Percentiles rank a stretch among this genome's conserved stretches.
phyloP scores from a whole-genome alignment of 2,329 filamentous ascomycete species.

The Pseudofabraea citricarpa region DNA sequence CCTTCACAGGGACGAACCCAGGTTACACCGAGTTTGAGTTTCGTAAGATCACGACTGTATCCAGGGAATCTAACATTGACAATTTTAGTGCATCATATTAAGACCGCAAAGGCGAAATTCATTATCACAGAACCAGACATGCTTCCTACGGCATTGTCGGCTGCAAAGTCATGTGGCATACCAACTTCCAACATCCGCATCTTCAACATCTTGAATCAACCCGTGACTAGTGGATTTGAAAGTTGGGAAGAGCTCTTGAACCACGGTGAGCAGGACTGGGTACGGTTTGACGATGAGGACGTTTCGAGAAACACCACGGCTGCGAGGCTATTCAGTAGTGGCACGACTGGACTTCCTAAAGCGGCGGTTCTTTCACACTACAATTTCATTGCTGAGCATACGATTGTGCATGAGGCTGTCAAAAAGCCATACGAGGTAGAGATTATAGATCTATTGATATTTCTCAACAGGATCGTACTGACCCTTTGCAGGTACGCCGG shows the following conservation, averaged over 20 bases:
- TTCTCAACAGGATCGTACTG: conserved; percentile 43
- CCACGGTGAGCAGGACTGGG: conserved; percentile 21
- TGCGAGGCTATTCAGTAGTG: conserved; percentile 39
- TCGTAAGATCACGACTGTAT: background rate
- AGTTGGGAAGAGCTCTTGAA: conserved; percentile 17
- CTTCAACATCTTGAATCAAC: conserved; percentile 17
- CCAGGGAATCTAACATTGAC: background rate
- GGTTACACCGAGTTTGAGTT: conserved; percentile 24
- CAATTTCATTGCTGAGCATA: conserved; percentile 30
- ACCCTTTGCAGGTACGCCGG: conserved; percentile 37
- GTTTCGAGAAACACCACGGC: conserved; percentile 28
- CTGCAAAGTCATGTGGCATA: conserved; percentile 23
- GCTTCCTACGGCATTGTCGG: conserved; percentile 12
- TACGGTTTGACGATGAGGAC: conserved; percentile 19
- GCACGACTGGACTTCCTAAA: conserved; percentile 54
- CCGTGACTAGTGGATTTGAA: conserved; percentile 15
- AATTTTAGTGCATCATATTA: conserved; percentile 19
- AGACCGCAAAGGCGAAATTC: conserved; percentile 19
- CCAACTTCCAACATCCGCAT: conserved; percentile 19
- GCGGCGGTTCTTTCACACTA: conserved; percentile 33
- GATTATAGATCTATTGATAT: conserved; percentile 50
- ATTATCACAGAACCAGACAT: conserved; percentile 22
- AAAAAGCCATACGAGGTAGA: conserved; percentile 48
- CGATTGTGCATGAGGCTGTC: conserved; percentile 45
- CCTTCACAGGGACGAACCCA: conserved; percentile 23